Evolutionary conservation across 345 rosid species (phyloP), one percentile per base, ranked within the genome.

Genomic region (Heritiera fomes): DNA sequence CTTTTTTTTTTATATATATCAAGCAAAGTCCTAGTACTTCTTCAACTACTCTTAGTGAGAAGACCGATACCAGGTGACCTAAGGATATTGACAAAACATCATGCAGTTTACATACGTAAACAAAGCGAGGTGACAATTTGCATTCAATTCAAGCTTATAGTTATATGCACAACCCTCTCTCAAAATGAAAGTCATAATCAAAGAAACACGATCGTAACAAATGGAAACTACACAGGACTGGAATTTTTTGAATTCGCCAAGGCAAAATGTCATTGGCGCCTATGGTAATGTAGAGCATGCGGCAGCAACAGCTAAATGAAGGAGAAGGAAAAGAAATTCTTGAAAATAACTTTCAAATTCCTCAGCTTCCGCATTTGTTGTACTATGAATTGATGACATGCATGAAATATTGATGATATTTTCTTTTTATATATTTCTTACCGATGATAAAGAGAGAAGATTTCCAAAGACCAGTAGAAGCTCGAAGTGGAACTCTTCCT

Each of bases 371-470:
- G 0, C 4, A 1, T 28, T 61, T 28, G 32, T 28, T 61, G 38
- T 12, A 11, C 5, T 9, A n/a, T 4, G n/a, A 53, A 53, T 1
- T 10, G 10, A 60, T 63, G 68, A 64, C 69, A 64, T 34, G 38
- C 38, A 34, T 34, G 43, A 64, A 34, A 63, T 34, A 32, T 62
- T 13, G 8, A 60, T 60, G 32, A 60, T 59, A 60, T 8, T 10
- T 23, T 17, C 3, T 17, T 55, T 55, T 6, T 60, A 46, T 73
- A 56, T 40, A 12, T 20, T 34, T 0, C 47, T 49, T 87, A 88
- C 97, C 84, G 77, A 94, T 89, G 83, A 92, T 90, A 82, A 94
- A 89, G 82, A 90, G 85, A 64, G 94, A 80, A 20, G 98, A 97
- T 83, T 83, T 92, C 97, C 98, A 92, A 52, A 75, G 91, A 32